Conservation (phyloP, 2,329 filamentous ascomycete genomes). For the Colletotrichum neosansevieriae region DNA sequence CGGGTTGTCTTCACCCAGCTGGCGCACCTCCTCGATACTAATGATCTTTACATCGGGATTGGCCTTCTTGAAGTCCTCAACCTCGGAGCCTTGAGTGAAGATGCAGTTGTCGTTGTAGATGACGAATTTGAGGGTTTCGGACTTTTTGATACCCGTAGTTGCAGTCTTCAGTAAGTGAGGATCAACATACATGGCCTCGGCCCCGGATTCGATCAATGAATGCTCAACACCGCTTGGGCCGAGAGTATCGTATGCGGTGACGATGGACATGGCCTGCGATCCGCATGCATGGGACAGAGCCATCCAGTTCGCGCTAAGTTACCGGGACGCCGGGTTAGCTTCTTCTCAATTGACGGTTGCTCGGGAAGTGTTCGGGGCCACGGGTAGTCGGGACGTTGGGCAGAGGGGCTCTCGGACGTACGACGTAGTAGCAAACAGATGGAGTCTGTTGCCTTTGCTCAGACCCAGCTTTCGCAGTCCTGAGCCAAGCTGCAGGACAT, state of each 20-base stretch:
- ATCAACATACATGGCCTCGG: constrained; percentile 88
- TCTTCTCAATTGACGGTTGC: constrained; percentile 13
- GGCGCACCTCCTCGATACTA: constrained; percentile 66
- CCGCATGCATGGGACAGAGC: constrained; percentile 80
- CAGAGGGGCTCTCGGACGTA: constrained; percentile 50
- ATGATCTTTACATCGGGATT: constrained; percentile 66
- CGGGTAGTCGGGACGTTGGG: background rate
- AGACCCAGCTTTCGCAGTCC: constrained; percentile 77
- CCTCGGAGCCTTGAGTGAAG: constrained; percentile 62
- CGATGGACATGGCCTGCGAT: constrained; percentile 90
- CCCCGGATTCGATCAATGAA: constrained; percentile 84
- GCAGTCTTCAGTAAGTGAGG: constrained; percentile 78
- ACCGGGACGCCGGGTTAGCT: constrained; percentile 34
- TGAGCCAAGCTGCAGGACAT: constrained; percentile 76
- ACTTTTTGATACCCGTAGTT: constrained; percentile 66
- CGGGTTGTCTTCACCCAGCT: constrained; percentile 74
- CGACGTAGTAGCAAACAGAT: constrained; percentile 89
- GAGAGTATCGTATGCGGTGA: constrained; percentile 95
- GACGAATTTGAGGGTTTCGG: constrained; percentile 67
- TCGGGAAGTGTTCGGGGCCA: constrained; percentile 9
- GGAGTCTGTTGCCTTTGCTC: constrained; percentile 57
- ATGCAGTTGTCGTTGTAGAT: constrained; percentile 72
- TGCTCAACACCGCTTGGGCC: constrained; percentile 87
- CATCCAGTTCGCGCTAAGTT: constrained; percentile 81
- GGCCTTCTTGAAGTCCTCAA: constrained; percentile 68